Percentiles rank a stretch among this genome's conserved stretches.
Evolutionary conservation across 225 moss, liverwort and hornwort species (phyloP).

Genomic region (Ulota crispa): DNA sequence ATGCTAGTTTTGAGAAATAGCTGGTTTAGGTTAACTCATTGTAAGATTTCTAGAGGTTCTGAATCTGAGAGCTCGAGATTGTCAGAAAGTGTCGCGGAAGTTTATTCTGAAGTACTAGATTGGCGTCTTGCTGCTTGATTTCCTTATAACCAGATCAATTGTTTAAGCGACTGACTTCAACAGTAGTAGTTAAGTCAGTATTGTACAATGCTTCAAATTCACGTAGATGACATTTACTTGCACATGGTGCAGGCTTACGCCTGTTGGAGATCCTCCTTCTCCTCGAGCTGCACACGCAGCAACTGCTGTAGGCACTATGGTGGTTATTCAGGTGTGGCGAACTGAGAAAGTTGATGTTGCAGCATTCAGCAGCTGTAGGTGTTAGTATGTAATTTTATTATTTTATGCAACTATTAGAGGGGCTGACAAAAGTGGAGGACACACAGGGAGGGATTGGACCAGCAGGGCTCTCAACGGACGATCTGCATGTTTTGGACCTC

Average conservation of each 20-base stretch:
- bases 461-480: constrained; percentile 67
- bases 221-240: constrained; percentile 6
- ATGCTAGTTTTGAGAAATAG: not conserved
- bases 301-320: constrained; percentile 74
- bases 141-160: not conserved
- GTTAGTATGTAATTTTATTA: constrained; percentile 8
- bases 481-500: constrained; percentile 67
- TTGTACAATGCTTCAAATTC: constrained; percentile 3
- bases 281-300: constrained; percentile 73
- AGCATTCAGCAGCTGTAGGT: not conserved
- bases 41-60: constrained; percentile 9
- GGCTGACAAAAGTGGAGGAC: constrained; percentile 30
- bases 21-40: not conserved
- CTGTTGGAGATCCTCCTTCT: constrained; percentile 72
- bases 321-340: constrained; percentile 64
- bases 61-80: not conserved
- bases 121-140: constrained; percentile 1
- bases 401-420: not conserved
- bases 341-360: not conserved
- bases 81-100: not conserved
- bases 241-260: constrained; percentile 48
- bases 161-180: not conserved
- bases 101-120: not conserved
- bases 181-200: constrained; percentile 5
- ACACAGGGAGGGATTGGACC: constrained; percentile 68